These are phyloP conservation scores for Abrus precatorius DNA, from an alignment of 306 rosid genomes.

Conservation along the genomic window DNA sequence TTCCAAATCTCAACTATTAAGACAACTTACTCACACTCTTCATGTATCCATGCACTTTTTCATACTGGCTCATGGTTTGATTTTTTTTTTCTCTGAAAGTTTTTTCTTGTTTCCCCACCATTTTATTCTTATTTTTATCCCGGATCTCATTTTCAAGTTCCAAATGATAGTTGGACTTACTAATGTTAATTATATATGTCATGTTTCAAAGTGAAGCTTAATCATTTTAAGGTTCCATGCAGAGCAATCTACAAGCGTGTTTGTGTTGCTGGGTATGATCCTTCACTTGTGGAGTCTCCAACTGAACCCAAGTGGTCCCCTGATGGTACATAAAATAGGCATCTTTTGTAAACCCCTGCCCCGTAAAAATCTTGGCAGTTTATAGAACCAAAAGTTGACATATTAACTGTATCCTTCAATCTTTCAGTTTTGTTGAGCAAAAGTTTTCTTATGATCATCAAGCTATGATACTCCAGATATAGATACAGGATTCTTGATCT, in stretches of 20 bases:
- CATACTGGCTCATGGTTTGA: slow-evolving; percentile 14
- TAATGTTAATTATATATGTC: slow-evolving; percentile 3
- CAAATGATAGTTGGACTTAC: neutral
- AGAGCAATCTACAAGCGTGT: slow-evolving; percentile 73
- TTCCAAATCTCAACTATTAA: slow-evolving; percentile 31
- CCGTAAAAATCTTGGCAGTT: neutral
- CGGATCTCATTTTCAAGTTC: slow-evolving; percentile 22
- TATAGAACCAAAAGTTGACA: slow-evolving; percentile 16
- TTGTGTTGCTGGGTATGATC: slow-evolving; percentile 80
- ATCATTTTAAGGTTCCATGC: slow-evolving; percentile 44
- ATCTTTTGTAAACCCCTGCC: neutral
- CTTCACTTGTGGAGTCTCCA: slow-evolving; percentile 80
- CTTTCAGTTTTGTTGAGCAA: slow-evolving; percentile 26
- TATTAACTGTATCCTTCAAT: neutral
- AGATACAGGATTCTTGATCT: neutral
- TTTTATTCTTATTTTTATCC: slow-evolving; percentile 34
- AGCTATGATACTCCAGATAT: neutral
- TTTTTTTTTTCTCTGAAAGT: slow-evolving; percentile 5
- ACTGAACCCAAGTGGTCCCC: slow-evolving; percentile 98
- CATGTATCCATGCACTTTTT: slow-evolving; percentile 17
- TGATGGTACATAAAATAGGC: slow-evolving; percentile 60
- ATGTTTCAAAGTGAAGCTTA: slow-evolving; percentile 40
- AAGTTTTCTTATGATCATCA: slow-evolving; percentile 18
- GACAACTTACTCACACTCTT: slow-evolving; percentile 2
- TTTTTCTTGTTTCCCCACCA: slow-evolving; percentile 2